These are phyloP conservation scores for Aspergillus versicolor DNA, from an alignment of 2,329 filamentous ascomycete genomes.

Conservation along the genomic window DNA sequence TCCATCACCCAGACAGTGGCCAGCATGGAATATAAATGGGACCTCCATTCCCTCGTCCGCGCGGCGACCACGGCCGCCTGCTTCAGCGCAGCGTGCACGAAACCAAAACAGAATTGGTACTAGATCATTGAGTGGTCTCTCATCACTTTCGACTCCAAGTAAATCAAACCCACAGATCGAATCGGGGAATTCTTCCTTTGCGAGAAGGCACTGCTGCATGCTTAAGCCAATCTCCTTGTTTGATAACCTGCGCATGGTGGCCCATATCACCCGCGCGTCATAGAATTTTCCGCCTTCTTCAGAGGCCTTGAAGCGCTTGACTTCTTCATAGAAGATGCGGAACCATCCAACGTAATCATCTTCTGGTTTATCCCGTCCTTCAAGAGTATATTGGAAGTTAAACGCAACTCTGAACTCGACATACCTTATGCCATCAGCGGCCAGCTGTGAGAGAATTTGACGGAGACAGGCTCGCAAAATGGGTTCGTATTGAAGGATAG, in stretches of 20 bases:
- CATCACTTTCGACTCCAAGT: slow-evolving; percentile 81
- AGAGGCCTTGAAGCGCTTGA: slow-evolving; percentile 70
- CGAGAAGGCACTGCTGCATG: slow-evolving; percentile 84
- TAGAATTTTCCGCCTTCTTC: slow-evolving; percentile 75
- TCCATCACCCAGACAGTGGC: slow-evolving; percentile 80
- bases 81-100: slow-evolving; percentile 66
- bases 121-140: slow-evolving; percentile 71
- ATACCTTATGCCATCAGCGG: slow-evolving; percentile 81
- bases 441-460: slow-evolving; percentile 67
- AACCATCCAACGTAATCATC: slow-evolving; percentile 69
- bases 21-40: slow-evolving; percentile 95
- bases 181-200: slow-evolving; percentile 75
- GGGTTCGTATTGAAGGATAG: slow-evolving; percentile 84
- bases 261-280: slow-evolving; percentile 85
- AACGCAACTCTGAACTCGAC: slow-evolving; percentile 80
- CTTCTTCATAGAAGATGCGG: slow-evolving; percentile 71
- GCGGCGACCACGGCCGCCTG: slow-evolving; percentile 66
- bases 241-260: slow-evolving; percentile 63
- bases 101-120: slow-evolving; percentile 92
- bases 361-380: slow-evolving; percentile 65
- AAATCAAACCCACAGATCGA: slow-evolving; percentile 85
- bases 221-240: slow-evolving; percentile 68
- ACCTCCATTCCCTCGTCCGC: slow-evolving; percentile 74
- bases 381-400: slow-evolving; percentile 65
- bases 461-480: slow-evolving; percentile 77